Evolutionary conservation across 352 stramenopile species (phyloP).

Genomic region (Elongisporangium anandrum): DNA sequence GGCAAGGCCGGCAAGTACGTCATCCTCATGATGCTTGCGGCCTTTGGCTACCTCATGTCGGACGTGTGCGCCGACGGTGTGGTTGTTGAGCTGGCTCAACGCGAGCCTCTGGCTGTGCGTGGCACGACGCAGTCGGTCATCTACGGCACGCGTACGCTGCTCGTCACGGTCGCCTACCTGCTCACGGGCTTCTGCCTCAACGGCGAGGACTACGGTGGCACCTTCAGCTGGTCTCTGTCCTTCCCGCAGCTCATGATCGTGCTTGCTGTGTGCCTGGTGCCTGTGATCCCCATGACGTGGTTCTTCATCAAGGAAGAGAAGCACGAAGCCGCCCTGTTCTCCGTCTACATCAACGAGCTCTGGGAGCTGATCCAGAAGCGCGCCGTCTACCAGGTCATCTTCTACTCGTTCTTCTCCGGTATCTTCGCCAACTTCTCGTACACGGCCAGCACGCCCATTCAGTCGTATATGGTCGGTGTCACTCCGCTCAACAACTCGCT

Average conservation of each 20-base stretch:
- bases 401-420: slow-evolving; percentile 37
- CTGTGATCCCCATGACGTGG: slow-evolving; percentile 39
- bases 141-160: slow-evolving; percentile 40
- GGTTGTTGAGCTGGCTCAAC: slow-evolving; percentile 51
- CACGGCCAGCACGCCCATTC: slow-evolving; percentile 26
- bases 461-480: slow-evolving; percentile 26
- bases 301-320: slow-evolving; percentile 46
- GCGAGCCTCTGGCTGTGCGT: slow-evolving; percentile 43
- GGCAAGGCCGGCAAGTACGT: slow-evolving; percentile 36
- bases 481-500: slow-evolving; percentile 25
- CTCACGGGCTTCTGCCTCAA: slow-evolving; percentile 49
- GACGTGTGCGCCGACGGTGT: slow-evolving; percentile 46
- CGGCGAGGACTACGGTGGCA: slow-evolving; percentile 24
- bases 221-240: slow-evolving; percentile 42
- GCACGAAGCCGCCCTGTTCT: slow-evolving; percentile 22
- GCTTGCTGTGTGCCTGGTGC: slow-evolving; percentile 20
- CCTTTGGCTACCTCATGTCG: slow-evolving; percentile 47
- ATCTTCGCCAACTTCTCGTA: slow-evolving; percentile 35
- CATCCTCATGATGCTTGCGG: slow-evolving; percentile 50
- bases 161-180: slow-evolving; percentile 36
- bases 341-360: slow-evolving; percentile 28
- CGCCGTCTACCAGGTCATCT: slow-evolving; percentile 44
- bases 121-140: slow-evolving; percentile 51
- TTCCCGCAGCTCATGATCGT: slow-evolving; percentile 34
- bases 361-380: slow-evolving; percentile 33